Conservation (phyloP, 129 eudicot species). For the Solidago caesia region DNA sequence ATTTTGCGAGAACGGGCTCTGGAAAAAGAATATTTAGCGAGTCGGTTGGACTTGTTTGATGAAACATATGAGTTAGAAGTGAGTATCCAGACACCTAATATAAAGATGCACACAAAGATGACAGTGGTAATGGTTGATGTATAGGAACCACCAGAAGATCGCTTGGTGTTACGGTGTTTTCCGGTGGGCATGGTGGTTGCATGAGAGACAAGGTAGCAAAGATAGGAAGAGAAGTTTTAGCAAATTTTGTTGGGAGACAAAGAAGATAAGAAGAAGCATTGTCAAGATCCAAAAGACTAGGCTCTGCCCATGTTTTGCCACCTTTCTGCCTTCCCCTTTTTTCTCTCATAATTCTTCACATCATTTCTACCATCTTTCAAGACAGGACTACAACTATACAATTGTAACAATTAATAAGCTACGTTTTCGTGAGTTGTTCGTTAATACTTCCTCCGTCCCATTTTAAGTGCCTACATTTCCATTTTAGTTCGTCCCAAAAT, state of each 20-base stretch:
- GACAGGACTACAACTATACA: neutral
- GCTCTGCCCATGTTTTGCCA: slow-evolving; percentile 34
- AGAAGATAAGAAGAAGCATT: slow-evolving; percentile 21
- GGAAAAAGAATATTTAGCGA: slow-evolving; percentile 13
- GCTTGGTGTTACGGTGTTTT: slow-evolving; percentile 45
- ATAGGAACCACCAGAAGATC: slow-evolving; percentile 47
- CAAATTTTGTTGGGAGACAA: slow-evolving; percentile 19
- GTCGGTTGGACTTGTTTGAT: slow-evolving; percentile 35
- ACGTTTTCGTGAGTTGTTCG: neutral
- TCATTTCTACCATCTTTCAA: slow-evolving; percentile 19
- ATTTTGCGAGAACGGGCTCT: slow-evolving; percentile 15
- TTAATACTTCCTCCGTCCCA: neutral
- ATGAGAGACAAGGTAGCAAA: slow-evolving; percentile 15
- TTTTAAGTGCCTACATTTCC: too few relatives aligned
- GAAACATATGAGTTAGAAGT: slow-evolving; percentile 45
- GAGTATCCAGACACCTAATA: slow-evolving; percentile 64
- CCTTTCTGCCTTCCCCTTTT: slow-evolving; percentile 26
- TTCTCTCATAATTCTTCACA: slow-evolving; percentile 25
- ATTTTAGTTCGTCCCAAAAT: too few relatives aligned
- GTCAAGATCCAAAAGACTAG: slow-evolving; percentile 58
- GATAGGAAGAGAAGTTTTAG: slow-evolving; percentile 30
- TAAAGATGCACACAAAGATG: slow-evolving; percentile 50
- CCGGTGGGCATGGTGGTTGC: slow-evolving; percentile 43
- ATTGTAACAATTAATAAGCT: neutral
- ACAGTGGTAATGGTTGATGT: slow-evolving; percentile 56